Conservation (phyloP, 1,284 basidiomycete genomes). For the Malassezia sp. region DNA sequence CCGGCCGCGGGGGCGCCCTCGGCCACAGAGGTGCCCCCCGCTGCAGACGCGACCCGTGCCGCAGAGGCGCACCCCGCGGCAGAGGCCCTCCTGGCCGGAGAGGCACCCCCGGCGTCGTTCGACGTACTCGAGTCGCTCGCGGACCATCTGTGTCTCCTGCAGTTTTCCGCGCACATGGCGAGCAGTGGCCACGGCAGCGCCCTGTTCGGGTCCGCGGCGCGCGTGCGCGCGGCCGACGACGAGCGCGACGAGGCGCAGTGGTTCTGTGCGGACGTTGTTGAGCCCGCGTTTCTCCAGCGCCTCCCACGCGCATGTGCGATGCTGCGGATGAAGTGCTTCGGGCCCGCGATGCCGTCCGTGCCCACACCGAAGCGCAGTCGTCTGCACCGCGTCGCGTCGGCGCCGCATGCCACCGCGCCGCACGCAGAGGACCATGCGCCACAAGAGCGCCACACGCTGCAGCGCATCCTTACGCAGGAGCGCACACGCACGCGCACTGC, state of each 20-base stretch:
- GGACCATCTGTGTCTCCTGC: constrained; percentile 14
- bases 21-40: not conserved
- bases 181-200: not conserved
- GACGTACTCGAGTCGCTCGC: constrained; percentile 3
- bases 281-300: constrained; percentile 22
- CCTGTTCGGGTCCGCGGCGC: constrained; percentile 4
- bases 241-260: constrained; percentile 40
- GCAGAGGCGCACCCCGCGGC: not conserved
- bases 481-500: constrained; percentile 2
- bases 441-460: not conserved
- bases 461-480: constrained; percentile 1
- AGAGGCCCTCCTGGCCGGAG: not conserved
- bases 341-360: constrained; percentile 17
- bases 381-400: constrained; percentile 4
- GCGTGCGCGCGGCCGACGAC: constrained; percentile 11
- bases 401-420: not conserved
- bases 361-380: not conserved
- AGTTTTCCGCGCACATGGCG: constrained; percentile 3
- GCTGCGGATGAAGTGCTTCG: constrained; percentile 36
- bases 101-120: not conserved
- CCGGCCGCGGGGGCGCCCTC: too few relatives aligned
- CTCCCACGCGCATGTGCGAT: constrained; percentile 28
- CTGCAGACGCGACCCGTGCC: too few relatives aligned
- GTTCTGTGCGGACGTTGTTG: constrained; percentile 33
- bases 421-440: not conserved